Evolutionary conservation across 441 rosid genomes (phyloP), one percentile per base, ranked within the genome.

Genomic region (Populus hybrid): DNA sequence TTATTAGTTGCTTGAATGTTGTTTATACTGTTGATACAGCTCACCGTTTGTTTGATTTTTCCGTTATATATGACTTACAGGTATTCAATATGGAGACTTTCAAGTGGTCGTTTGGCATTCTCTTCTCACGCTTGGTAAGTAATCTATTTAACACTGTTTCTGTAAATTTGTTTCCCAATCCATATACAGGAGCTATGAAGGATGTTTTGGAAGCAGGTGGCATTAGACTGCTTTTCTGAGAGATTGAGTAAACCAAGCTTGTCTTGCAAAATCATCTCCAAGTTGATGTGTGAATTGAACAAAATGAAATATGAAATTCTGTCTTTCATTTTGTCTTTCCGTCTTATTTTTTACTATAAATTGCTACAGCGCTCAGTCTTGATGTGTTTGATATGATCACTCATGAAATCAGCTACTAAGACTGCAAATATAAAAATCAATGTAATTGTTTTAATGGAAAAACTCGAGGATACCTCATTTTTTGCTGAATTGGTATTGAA

Each of bases 91-190:
- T 90, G 73, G 98, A 94, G 81, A 90, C 94, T 20, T 96, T 96
- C 90, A 92, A 80, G 79, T 96, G 99, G 99, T 94, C 99, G 59
- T 94, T 96, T 74, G 98, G 99, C 68, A 96, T 96, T 79, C 91
- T 96, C 42, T 94, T 96, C 90, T 96, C 99, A 38, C 94, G 98
- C 72, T 85, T 95, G 95, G 99, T 95, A 85, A 89, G 92, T 68
- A 32, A 72, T 8, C 70, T 82, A 18, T 23, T 34, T 46, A 18
- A 40, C 8, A 24, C 46, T 81, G 10, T 69, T 28, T 30, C 40
- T 53, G 38, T 67, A n/a, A 38, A 18, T 65, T 68, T 42, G 14
- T 66, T 38, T 40, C 35, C 36, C 50, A 42, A 3, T 11, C 16
- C 20, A 46, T 12, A 12, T 4, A 46, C 57, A 14, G 57, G 57